A percentile compares a stretch with the other conserved stretches of the same genome.
These are phyloP conservation scores for Termitomyces sp. DNA, from an alignment of 768 basidiomycete genomes.

Conservation along the genomic window DNA sequence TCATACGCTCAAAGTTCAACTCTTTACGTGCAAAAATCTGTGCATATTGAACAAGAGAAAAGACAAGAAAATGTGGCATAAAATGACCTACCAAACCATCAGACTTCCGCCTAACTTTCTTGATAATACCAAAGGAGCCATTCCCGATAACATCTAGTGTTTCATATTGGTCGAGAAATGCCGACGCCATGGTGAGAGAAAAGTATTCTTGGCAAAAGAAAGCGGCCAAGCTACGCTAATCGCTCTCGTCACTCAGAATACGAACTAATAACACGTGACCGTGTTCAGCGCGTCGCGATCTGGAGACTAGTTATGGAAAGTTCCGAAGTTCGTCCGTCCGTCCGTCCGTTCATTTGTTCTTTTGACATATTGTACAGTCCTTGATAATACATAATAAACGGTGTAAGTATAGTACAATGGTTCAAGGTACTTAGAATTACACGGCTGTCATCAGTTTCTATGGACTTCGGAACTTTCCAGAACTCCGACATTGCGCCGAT, in stretches of 20 bases:
- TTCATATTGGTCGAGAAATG: conserved; percentile 79
- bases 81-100: conserved; percentile 70
- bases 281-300: conserved; percentile 5
- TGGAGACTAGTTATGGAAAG: too few relatives aligned
- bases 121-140: conserved; percentile 96
- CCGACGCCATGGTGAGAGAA: conserved; percentile 12
- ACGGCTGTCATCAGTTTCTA: too few relatives aligned
- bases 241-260: background rate
- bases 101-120: conserved; percentile 83
- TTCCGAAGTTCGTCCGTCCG: too few relatives aligned
- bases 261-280: conserved; percentile 12
- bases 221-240: background rate
- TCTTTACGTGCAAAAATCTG: conserved; percentile 90
- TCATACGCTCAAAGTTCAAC: conserved; percentile 97
- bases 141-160: conserved; percentile 92
- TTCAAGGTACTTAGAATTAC: too few relatives aligned
- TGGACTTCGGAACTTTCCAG: too few relatives aligned
- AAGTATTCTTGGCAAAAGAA: background rate
- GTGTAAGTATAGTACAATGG: too few relatives aligned
- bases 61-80: background rate
- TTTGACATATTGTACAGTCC: too few relatives aligned
- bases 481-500: too few relatives aligned
- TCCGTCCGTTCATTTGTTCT: too few relatives aligned
- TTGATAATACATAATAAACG: too few relatives aligned
- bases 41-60: background rate